A percentile compares a stretch with the other conserved stretches of the same genome.
phyloP scores from a whole-genome alignment of 331 rosid genomes.

The Malus hybrid region DNA sequence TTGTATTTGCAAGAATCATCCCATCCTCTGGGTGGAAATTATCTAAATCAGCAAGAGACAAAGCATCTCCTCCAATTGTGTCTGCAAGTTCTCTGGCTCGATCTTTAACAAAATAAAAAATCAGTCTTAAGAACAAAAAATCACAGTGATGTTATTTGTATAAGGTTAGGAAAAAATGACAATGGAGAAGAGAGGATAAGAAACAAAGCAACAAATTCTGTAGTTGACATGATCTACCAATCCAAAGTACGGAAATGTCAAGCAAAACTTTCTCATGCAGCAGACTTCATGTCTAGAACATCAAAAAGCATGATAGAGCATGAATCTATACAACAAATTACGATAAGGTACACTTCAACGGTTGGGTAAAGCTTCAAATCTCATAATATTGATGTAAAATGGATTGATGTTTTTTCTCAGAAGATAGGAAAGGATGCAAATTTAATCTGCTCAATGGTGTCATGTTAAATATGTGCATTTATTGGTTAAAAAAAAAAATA shows the following conservation, averaged over 20 bases:
- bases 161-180: not conserved
- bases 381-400: not conserved
- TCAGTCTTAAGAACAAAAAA: not conserved
- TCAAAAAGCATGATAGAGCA: not conserved
- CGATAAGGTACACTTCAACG: not conserved
- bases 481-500: not conserved
- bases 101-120: constrained; percentile 8
- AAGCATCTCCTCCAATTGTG: constrained; percentile 32
- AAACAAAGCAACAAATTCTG: not conserved
- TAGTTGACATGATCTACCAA: not conserved
- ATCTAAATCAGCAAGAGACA: constrained; percentile 29
- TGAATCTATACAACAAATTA: not conserved
- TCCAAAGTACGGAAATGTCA: not conserved
- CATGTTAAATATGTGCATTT: not conserved
- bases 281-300: not conserved
- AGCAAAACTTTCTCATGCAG: not conserved
- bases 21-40: constrained; percentile 32
- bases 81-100: constrained; percentile 35
- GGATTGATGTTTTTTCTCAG: not conserved
- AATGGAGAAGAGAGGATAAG: not conserved
- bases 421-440: not conserved
- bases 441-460: not conserved
- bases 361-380: not conserved
- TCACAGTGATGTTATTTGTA: not conserved
- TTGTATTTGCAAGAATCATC: constrained; percentile 44